Base-by-base conservation (phyloP, 257 asterid genomes). In the Catharanthus roseus region DNA sequence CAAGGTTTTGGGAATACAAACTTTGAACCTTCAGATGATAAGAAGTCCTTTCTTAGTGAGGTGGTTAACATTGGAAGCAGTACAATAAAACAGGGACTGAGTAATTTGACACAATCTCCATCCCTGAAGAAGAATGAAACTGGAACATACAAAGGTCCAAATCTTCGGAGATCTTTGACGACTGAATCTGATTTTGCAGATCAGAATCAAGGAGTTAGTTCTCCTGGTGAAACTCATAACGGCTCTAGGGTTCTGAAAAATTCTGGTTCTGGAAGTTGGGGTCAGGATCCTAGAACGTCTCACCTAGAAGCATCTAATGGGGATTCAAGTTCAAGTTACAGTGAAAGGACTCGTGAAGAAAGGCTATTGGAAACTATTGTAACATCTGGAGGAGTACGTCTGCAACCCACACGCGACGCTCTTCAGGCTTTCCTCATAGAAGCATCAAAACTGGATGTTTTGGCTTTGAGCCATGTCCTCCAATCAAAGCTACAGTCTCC, bases 341-440 rank as follows among this genome's bases (percentile, higher is more conserved):
- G 85, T 66, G 91, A 76, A 72, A 93, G 88, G 82, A 85, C 88
- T 74, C 95, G 90, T 24, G 99, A 93, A 73, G 93, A 91, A 82
- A 91, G 84, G 84, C 77, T 91, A 77, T 71, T 93, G 68, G 99
- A 93, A 81, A 86, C 96, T 69, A 79, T 91, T 75, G 97, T 90
- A 74, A 88, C 99, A 36, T 82, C 96, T 69, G 92, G 96, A 79
- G 99, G 99, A 75, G 96, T 93, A 74, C 96, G 99, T 67, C 68
- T 91, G 75, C 99, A 93, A 84, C 99, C 99, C 62, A 86, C 97
- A 33, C 89, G 99, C 66, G 99, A 93, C 72, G 93, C 92, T 56
- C 95, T 93, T 81, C 89, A 86, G 80, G 85, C 80, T 70, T 91
- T 93, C 79, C 72, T 93, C 82, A 68, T 71, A 69, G 96, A 91